Evolutionary conservation across 1,284 basidiomycete species (phyloP).

Genomic region (Tilletia setariae): DNA sequence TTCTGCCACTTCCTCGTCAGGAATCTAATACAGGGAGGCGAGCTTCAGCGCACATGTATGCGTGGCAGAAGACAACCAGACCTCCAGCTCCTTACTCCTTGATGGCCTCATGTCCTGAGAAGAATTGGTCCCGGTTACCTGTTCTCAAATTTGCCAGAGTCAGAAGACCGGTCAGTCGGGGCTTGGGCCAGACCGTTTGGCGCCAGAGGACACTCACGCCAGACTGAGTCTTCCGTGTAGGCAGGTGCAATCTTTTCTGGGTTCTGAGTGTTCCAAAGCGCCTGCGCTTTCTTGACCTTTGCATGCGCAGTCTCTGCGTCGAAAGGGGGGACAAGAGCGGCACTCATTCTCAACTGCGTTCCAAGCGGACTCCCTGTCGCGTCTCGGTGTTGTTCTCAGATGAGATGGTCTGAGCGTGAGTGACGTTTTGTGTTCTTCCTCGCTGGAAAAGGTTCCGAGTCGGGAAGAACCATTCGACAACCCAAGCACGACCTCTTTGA

Average conservation of each 20-base stretch:
- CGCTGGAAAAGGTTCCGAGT: too few relatives aligned
- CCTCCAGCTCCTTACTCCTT: constrained; percentile 36
- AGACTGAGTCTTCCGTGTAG: constrained; percentile 63
- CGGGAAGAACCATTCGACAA: too few relatives aligned
- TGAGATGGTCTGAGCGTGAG: too few relatives aligned
- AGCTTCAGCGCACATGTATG: neutral
- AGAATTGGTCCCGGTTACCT: constrained; percentile 61
- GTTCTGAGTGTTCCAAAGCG: constrained; percentile 53
- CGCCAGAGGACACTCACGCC: constrained; percentile 55
- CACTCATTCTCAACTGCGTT: neutral
- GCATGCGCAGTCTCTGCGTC: neutral
- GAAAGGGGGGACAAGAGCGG: constrained; percentile 4
- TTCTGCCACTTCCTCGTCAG: constrained; percentile 63
- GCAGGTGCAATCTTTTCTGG: constrained; percentile 56
- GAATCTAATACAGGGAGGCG: constrained; percentile 49
- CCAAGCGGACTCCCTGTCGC: too few relatives aligned
- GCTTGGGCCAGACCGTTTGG: neutral
- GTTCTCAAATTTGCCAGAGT: neutral
- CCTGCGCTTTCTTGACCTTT: constrained; percentile 20
- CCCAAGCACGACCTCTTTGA: too few relatives aligned
- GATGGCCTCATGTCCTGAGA: constrained; percentile 60
- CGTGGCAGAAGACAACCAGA: neutral
- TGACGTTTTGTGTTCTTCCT: too few relatives aligned
- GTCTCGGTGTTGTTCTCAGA: too few relatives aligned
- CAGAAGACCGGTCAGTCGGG: neutral